Base-by-base conservation (phyloP, 164 flowering plant genomes). In the Aristolochia californica region DNA sequence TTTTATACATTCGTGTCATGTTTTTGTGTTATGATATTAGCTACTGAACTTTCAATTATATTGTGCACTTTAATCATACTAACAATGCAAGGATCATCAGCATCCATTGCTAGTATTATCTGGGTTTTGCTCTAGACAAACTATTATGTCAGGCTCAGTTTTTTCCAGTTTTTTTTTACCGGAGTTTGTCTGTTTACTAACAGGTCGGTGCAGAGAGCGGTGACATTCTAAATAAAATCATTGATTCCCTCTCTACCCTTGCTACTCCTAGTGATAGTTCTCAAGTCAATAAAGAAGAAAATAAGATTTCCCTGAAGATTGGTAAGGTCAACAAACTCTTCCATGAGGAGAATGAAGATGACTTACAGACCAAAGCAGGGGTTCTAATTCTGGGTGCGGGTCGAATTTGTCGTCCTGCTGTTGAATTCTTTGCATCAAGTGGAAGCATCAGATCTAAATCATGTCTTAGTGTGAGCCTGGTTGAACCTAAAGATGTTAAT, bases 351-450 rank as follows among this genome's bases (percentile, higher is more conserved):
- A 73, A 59, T 34, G n/a, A 43, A 26, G 66, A 65, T 68, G 4
- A 3, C 20, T 13, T 40, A 23, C 25, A 11, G 63, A 76, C 60
- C 22, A 78, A 67, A 65, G 65, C 61, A 54, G 62, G 75, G 5
- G 89, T 90, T 65, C 72, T 90, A 10, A 90, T 94, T 70, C 68
- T 94, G 57, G 99, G 99, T 45, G 99, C 97, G 43, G 99, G 99
- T 4, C 76, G 97, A 48, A 97, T 94, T 51, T 94, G 99, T 73
- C 82, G 72, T 72, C 99, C 99, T 61, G 97, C 95, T 71, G 93
- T 69, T 57, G 91, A 86, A 69, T 68, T 90, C 43, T 70, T 94
- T 59, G 73, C 93, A 57, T 80, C 95, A 67, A 53, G 59, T 65
- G 85, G 84, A 65, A 76, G 70, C 27, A 58, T 18, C 58, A 66